A percentile compares a stretch with the other conserved stretches of the same genome.
phyloP scores from a whole-genome alignment of 257 asterid genomes.

The Capsicum baccatum region DNA sequence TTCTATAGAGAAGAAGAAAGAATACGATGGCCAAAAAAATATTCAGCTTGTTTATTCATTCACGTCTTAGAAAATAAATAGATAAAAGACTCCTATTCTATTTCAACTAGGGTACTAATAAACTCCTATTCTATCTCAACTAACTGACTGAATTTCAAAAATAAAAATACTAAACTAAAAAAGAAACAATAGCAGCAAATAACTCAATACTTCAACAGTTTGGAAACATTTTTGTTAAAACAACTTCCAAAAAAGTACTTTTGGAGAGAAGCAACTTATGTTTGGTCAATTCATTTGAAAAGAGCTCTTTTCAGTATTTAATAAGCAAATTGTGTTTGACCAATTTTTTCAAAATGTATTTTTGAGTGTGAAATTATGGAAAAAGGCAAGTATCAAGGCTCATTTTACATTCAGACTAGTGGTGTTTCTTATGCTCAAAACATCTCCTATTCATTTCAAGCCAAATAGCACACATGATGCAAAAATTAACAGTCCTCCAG shows the following conservation, averaged over 20 bases:
- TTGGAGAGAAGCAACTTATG: not conserved
- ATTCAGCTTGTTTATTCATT: no score
- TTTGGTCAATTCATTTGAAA: not conserved
- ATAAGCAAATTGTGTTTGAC: not conserved
- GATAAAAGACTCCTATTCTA: no score
- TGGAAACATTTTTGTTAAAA: not conserved
- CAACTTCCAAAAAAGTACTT: not conserved
- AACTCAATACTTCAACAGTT: no score
- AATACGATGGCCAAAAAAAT: no score
- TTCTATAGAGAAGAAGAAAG: no score
- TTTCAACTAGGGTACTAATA: no score
- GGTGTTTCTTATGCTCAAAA: not conserved
- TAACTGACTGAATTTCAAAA: no score
- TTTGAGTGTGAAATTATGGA: not conserved
- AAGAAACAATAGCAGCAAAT: no score
- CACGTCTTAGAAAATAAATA: no score
- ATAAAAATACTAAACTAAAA: no score
- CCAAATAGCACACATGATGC: slow-evolving; percentile 2
- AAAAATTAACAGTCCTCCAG: not conserved
- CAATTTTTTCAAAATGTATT: not conserved
- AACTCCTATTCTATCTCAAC: no score
- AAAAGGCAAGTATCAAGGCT: not conserved
- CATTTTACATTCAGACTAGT: not conserved
- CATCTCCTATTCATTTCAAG: not conserved
- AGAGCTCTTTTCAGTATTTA: not conserved